Evolutionary conservation across 2,329 filamentous ascomycete species (phyloP), one percentile per base, ranked within the genome.

Genomic region (Penicillium polonicum): DNA sequence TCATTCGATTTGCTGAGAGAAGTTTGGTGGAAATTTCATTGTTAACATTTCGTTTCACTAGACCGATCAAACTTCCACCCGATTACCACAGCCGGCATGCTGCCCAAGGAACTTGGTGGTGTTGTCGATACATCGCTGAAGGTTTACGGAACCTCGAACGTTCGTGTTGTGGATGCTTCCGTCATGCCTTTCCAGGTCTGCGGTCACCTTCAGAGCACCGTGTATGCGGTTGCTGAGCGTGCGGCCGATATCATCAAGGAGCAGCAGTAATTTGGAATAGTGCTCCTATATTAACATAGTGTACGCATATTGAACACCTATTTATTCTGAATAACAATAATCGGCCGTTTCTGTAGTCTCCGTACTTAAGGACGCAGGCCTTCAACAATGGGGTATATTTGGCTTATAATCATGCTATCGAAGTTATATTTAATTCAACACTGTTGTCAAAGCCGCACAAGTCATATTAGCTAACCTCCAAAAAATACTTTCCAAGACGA

Each of bases 121-220:
- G 74, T 76, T 13, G 71, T 74, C 2, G 63, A 73, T 49, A 57
- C 64, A 3, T 65, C 60, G 4, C 42, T 74, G 42, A 66, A 64
- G 46, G 72, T 74, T 25, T 70, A 74, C 46, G 71, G 72, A 7
- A 73, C 71, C 1, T 59, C 60, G 0, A 74, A 74, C 57, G 54
- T 74, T 8, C 62, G 72, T 5, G 68, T 74, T 17, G 66, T 71
- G 4, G 72, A 74, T 60, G 71, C 70, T 17, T 71, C 68, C 46
- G 61, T 72, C 29, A 60, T 68, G 41, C 71, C 70, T 1, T 58
- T 72, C 39, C 65, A 71, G 46, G 57, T 70, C 2, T 65, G 63
- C 27, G 70, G 67, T 5, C 66, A 73, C 57, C 57, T 68, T 3
- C 58, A 56, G 53, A 65, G 59, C 29, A 69, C 68, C 3, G 38